Conservation (phyloP, 2,329 filamentous ascomycete species). For the Scorias spongiosa region DNA sequence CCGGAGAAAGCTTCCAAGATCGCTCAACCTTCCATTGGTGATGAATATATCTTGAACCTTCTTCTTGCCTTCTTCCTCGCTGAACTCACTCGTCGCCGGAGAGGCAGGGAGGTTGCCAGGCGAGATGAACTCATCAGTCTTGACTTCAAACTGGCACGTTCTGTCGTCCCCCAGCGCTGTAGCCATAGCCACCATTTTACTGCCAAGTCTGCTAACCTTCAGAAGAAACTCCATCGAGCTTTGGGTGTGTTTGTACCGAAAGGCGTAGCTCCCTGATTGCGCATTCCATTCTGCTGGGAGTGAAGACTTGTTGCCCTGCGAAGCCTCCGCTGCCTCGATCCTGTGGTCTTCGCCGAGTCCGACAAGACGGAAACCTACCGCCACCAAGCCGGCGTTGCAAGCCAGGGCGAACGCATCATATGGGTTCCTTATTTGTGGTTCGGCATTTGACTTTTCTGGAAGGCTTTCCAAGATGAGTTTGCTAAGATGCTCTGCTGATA, state of each 20-base stretch:
- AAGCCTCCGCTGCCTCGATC: constrained; percentile 25
- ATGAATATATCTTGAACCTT: constrained; percentile 51
- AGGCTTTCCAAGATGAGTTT: constrained; percentile 29
- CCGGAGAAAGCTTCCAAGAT: constrained; percentile 59
- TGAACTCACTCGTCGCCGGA: constrained; percentile 16
- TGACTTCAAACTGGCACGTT: constrained; percentile 63
- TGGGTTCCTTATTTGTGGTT: constrained; percentile 43
- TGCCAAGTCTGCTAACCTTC: constrained; percentile 66
- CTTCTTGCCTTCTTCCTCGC: constrained; percentile 25
- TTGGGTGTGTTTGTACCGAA: constrained; percentile 75
- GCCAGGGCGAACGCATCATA: constrained; percentile 77
- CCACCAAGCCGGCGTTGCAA: constrained; percentile 66
- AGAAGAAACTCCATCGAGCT: constrained; percentile 73
- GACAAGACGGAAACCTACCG: constrained; percentile 64
- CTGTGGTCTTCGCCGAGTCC: constrained; percentile 74
- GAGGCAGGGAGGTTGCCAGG: constrained; percentile 39
- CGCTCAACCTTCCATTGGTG: constrained; percentile 49
- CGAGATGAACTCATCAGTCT: constrained; percentile 59
- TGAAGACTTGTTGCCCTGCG: constrained; percentile 38
- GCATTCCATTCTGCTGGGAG: constrained; percentile 72
- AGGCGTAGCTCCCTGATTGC: constrained; percentile 53
- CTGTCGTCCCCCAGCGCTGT: constrained; percentile 67
- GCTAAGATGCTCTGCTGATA: constrained; percentile 28
- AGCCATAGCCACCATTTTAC: constrained; percentile 70
- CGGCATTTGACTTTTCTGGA: constrained; percentile 18